Percentiles rank a stretch among this genome's conserved stretches.
Evolutionary conservation across 768 basidiomycete genomes (phyloP).

Genomic region (Termitomyces sp.): DNA sequence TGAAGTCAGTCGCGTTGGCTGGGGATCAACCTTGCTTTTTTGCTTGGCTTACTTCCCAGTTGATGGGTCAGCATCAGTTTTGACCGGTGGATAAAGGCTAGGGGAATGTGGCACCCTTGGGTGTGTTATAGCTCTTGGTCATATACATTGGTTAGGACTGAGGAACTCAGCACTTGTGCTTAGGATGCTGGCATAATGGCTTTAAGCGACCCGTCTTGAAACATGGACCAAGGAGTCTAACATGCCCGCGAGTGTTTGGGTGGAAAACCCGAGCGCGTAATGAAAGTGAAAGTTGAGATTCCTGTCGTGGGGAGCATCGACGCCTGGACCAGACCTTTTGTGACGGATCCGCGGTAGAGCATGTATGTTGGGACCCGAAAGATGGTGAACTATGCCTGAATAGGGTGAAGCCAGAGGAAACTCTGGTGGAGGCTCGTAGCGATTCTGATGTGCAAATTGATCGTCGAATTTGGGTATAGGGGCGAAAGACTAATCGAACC

Average conservation of each 20-base stretch:
- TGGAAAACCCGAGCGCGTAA: not conserved
- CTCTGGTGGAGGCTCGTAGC: slow-evolving; percentile 94
- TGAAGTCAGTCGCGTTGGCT: not conserved
- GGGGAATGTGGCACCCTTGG: not conserved
- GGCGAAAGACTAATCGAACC: slow-evolving; percentile 94
- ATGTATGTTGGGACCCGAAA: not conserved
- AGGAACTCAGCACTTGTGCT: slow-evolving; percentile 21
- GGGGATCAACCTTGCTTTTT: not conserved
- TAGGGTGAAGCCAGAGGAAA: slow-evolving; percentile 94
- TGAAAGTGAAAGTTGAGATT: not conserved
- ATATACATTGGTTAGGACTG: slow-evolving; percentile 53
- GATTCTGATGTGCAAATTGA: slow-evolving; percentile 96
- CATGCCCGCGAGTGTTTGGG: not conserved
- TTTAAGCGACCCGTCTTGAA: not conserved
- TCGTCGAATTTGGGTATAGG: slow-evolving; percentile 94
- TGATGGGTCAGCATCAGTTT: not conserved
- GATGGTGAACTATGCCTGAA: slow-evolving; percentile 72
- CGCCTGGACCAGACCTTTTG: not conserved
- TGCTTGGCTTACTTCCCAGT: not conserved
- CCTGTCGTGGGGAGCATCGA: not conserved
- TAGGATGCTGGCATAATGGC: not conserved
- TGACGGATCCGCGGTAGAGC: not conserved
- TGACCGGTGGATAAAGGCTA: not conserved
- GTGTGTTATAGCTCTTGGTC: slow-evolving; percentile 59
- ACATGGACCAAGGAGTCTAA: not conserved